Evolutionary conservation across 169 alveolate species (phyloP).

Genomic region (Cryptosporidium sp.): DNA sequence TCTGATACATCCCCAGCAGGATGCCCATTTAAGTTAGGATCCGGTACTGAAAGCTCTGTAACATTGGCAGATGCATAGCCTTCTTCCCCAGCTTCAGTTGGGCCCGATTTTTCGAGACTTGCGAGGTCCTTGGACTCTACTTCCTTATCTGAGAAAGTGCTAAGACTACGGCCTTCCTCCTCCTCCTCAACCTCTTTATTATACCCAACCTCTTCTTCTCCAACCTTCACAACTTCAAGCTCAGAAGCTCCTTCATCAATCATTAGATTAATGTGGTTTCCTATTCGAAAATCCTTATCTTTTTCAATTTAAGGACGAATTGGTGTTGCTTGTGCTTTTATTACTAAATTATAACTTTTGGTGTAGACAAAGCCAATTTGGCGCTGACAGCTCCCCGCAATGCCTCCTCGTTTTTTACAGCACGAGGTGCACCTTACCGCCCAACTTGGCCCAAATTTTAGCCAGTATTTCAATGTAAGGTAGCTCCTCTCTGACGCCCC

Average conservation of each 20-base stretch:
- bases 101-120: slow-evolving; percentile 32
- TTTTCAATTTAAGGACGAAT: slow-evolving; percentile 51
- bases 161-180: slow-evolving; percentile 69
- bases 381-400: slow-evolving; percentile 72
- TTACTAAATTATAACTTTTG: slow-evolving; percentile 63
- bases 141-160: slow-evolving; percentile 71
- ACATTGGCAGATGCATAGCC: neutral
- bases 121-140: slow-evolving; percentile 53
- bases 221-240: slow-evolving; percentile 40
- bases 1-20: slow-evolving; percentile 16
- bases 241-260: slow-evolving; percentile 72
- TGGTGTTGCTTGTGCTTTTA: slow-evolving; percentile 34
- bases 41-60: neutral
- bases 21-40: slow-evolving; percentile 2
- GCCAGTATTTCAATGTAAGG: slow-evolving; percentile 11
- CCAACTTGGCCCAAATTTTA: neutral
- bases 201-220: slow-evolving; percentile 53
- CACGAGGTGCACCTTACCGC: slow-evolving; percentile 74
- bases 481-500: slow-evolving; percentile 1
- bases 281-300: slow-evolving; percentile 41
- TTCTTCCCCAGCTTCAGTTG: slow-evolving; percentile 28
- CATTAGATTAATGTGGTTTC: slow-evolving; percentile 63
- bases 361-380: slow-evolving; percentile 73
- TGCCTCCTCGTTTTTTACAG: slow-evolving; percentile 75
- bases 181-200: slow-evolving; percentile 61